Conservation (phyloP, 208 protist genomes). For the Leishmania arabica region DNA sequence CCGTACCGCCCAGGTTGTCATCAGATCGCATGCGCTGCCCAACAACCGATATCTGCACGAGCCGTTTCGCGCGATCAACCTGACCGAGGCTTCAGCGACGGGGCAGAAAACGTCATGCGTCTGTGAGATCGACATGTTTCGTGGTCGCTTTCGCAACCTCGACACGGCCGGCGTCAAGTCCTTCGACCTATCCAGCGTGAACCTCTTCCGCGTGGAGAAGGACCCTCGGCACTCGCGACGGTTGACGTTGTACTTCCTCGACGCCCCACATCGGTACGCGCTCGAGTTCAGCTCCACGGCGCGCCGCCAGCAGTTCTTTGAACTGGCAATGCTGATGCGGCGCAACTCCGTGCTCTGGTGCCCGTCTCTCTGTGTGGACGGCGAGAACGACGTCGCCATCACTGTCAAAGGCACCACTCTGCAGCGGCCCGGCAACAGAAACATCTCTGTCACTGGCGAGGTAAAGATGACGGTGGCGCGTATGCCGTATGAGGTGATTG, state of each 20-base stretch:
- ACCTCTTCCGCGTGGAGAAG: slow-evolving; percentile 76
- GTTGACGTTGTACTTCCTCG: slow-evolving; percentile 75
- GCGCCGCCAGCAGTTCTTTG: slow-evolving; percentile 71
- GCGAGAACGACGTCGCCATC: slow-evolving; percentile 61
- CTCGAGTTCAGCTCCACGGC: slow-evolving; percentile 61
- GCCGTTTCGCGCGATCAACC: slow-evolving; percentile 65
- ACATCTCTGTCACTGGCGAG: slow-evolving; percentile 41
- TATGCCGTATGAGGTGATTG: slow-evolving; percentile 82
- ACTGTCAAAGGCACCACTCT: slow-evolving; percentile 76
- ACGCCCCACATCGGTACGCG: slow-evolving; percentile 67
- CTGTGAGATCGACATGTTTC: slow-evolving; percentile 74
- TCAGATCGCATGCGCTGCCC: slow-evolving; percentile 68
- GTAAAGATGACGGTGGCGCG: slow-evolving; percentile 60
- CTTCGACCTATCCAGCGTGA: slow-evolving; percentile 41
- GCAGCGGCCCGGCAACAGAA: slow-evolving; percentile 36
- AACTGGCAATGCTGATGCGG: slow-evolving; percentile 60
- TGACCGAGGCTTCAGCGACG: slow-evolving; percentile 30
- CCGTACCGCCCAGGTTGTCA: slow-evolving; percentile 36
- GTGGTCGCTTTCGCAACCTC: slow-evolving; percentile 51
- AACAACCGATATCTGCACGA: slow-evolving; percentile 71
- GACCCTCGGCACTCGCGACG: slow-evolving; percentile 37
- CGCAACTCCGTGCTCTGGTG: slow-evolving; percentile 82
- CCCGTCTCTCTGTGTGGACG: slow-evolving; percentile 58
- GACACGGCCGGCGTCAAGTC: slow-evolving; percentile 54
- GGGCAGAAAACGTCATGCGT: slow-evolving; percentile 57